Conservation (phyloP, 345 rosid species). For the Euphorbia lathyris region DNA sequence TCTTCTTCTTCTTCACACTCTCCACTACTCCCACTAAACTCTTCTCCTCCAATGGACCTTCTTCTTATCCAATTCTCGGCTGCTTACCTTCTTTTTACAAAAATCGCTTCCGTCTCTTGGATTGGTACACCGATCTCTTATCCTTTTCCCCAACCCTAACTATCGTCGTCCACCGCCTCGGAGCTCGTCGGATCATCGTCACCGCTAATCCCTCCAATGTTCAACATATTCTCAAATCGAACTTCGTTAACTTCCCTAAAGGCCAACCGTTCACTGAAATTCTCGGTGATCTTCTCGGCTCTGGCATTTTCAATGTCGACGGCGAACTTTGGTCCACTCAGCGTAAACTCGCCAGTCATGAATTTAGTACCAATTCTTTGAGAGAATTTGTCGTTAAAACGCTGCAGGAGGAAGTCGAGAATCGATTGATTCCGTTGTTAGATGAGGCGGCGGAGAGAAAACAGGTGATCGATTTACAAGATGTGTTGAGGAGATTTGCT, state of each 20-base stretch:
- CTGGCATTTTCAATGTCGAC: conserved; percentile 75
- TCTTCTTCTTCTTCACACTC: conserved; percentile 17
- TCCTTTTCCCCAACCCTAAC: conserved; percentile 53
- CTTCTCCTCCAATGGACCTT: conserved; percentile 15
- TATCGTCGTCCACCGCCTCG: conserved; percentile 45
- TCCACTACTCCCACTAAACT: not conserved
- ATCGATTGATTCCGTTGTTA: conserved; percentile 50
- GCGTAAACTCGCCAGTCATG: conserved; percentile 73
- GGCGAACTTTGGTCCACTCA: conserved; percentile 71
- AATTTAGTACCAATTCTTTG: conserved; percentile 57
- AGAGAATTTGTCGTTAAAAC: conserved; percentile 51
- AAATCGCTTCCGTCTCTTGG: conserved; percentile 57
- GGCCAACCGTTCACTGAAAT: conserved; percentile 72
- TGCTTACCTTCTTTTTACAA: conserved; percentile 60
- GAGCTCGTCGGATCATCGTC: conserved; percentile 55
- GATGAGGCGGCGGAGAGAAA: conserved; percentile 17
- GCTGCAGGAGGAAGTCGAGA: conserved; percentile 48
- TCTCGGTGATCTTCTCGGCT: conserved; percentile 76
- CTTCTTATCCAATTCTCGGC: conserved; percentile 63
- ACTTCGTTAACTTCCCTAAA: conserved; percentile 72
- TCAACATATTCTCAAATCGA: conserved; percentile 60
- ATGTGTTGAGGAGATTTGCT: conserved; percentile 29
- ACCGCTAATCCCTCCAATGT: conserved; percentile 71
- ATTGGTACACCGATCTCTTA: conserved; percentile 74
- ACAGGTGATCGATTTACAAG: conserved; percentile 22